These are phyloP conservation scores for Murraya paniculata DNA, from an alignment of 345 rosid species.

Conservation along the genomic window DNA sequence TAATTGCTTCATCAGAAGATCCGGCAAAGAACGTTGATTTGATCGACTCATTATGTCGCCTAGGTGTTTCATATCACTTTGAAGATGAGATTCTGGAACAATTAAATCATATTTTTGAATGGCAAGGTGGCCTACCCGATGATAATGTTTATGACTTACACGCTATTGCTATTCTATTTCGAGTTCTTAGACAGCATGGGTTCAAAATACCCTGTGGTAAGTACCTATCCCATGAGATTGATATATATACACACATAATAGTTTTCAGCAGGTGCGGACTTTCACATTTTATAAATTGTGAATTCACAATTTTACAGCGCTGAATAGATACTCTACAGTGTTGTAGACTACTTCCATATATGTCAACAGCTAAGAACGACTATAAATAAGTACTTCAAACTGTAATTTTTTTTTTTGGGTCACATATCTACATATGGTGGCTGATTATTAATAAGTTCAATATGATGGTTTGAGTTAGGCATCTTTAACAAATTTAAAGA, in stretches of 20 bases:
- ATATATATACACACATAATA: too few relatives aligned
- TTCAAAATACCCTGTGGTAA: neutral
- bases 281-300: too few relatives aligned
- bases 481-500: constrained; percentile 10
- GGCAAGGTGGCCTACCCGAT: neutral
- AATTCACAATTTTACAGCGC: too few relatives aligned
- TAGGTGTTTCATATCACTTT: constrained; percentile 19
- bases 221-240: neutral
- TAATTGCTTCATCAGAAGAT: neutral
- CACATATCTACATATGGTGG: too few relatives aligned
- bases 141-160: neutral
- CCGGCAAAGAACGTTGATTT: neutral
- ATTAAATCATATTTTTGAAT: neutral
- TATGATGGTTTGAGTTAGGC: neutral
- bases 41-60: constrained; percentile 5
- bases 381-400: too few relatives aligned
- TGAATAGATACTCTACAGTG: too few relatives aligned
- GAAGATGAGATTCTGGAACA: constrained; percentile 5
- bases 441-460: too few relatives aligned
- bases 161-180: neutral
- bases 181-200: constrained; percentile 13
- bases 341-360: too few relatives aligned
- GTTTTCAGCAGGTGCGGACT: too few relatives aligned
- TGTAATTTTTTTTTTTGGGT: too few relatives aligned
- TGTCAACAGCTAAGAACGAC: too few relatives aligned